Conservation (phyloP, 129 eudicot genomes). For the Flaveria robusta region DNA sequence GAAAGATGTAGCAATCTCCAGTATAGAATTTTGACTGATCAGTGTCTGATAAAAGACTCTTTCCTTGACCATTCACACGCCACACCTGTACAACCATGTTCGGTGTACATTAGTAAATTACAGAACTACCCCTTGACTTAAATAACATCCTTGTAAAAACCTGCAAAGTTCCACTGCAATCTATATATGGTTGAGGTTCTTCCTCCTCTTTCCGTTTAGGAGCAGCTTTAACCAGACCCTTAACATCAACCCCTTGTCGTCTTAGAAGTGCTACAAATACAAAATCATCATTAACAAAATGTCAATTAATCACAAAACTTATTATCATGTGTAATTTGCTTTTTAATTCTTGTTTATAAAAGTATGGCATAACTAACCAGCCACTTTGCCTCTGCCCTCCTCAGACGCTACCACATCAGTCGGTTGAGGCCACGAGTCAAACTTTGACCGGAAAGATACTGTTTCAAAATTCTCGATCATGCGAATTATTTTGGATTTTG, state of each 20-base stretch:
- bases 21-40: slow-evolving; percentile 79
- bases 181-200: slow-evolving; percentile 71
- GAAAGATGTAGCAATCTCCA: slow-evolving; percentile 94
- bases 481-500: slow-evolving; percentile 58
- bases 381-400: slow-evolving; percentile 94
- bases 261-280: slow-evolving; percentile 64
- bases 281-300: slow-evolving; percentile 24
- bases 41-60: slow-evolving; percentile 53
- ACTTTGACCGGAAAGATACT: slow-evolving; percentile 60
- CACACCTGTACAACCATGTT: slow-evolving; percentile 62
- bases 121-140: slow-evolving; percentile 3
- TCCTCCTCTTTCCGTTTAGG: slow-evolving; percentile 67
- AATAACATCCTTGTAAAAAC: slow-evolving; percentile 31
- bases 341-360: neutral
- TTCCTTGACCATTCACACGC: slow-evolving; percentile 72
- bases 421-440: slow-evolving; percentile 70
- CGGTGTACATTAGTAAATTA: slow-evolving; percentile 8
- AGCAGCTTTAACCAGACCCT: slow-evolving; percentile 74
- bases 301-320: slow-evolving; percentile 10
- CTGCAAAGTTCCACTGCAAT: slow-evolving; percentile 92
- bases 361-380: slow-evolving; percentile 58
- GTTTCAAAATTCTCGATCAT: slow-evolving; percentile 83
- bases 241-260: slow-evolving; percentile 86
- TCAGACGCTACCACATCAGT: slow-evolving; percentile 56
- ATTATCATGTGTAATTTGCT: neutral